phyloP scores from a whole-genome alignment of 129 eudicot genomes.

The Silybum marianum region DNA sequence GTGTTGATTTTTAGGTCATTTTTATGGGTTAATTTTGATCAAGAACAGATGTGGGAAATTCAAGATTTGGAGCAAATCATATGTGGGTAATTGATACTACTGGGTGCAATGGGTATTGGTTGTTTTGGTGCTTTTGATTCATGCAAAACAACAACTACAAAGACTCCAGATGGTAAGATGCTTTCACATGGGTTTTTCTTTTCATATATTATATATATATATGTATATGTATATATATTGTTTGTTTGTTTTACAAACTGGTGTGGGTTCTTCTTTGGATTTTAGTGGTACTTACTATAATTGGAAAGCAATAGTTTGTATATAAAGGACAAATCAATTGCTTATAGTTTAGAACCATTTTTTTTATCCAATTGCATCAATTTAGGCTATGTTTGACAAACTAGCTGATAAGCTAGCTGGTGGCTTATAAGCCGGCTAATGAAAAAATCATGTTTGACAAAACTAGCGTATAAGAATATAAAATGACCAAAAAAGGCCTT shows the following conservation, averaged over 20 bases:
- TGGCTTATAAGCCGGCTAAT: too few species aligned
- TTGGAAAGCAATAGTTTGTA: constrained; percentile 4
- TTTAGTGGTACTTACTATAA: background rate
- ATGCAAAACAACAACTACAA: constrained; percentile 34
- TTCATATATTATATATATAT: background rate
- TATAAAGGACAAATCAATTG: background rate
- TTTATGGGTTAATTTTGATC: constrained; percentile 8
- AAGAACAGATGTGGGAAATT: background rate
- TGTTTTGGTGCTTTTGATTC: constrained; percentile 69
- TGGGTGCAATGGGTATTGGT: constrained; percentile 39
- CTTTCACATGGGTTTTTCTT: background rate
- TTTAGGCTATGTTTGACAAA: too few species aligned
- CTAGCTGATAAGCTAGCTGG: too few species aligned
- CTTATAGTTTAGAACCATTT: background rate
- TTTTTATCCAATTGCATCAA: background rate
- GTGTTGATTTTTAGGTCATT: constrained; percentile 3
- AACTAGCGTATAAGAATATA: too few species aligned
- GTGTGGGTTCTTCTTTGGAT: background rate
- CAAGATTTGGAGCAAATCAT: constrained; percentile 7
- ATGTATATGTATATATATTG: background rate
- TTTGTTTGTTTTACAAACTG: constrained; percentile 4
- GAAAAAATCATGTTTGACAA: too few species aligned
- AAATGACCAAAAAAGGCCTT: too few species aligned
- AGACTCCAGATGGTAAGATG: constrained; percentile 34
- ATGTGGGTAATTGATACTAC: constrained; percentile 10